A percentile compares a stretch with the other conserved stretches of the same genome.
These are phyloP conservation scores for Onygenales sp. DNA, from an alignment of 2,329 filamentous ascomycete species.

Conservation along the genomic window DNA sequence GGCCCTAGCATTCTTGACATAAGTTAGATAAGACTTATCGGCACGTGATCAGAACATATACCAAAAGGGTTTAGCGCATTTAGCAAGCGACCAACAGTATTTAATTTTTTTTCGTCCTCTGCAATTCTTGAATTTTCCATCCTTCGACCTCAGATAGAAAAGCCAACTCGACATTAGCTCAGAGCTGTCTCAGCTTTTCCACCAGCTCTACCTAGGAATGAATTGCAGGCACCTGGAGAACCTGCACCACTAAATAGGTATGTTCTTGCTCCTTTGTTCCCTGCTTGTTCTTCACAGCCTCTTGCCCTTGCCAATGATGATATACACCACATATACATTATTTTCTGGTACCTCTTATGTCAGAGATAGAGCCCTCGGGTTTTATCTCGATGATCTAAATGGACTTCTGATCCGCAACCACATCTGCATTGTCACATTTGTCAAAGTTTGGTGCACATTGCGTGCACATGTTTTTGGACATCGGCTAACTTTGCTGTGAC, in stretches of 20 bases:
- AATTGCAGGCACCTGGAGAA: too few relatives aligned
- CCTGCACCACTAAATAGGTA: not conserved
- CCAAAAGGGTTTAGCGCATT: too few relatives aligned
- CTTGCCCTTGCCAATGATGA: slow-evolving; percentile 51
- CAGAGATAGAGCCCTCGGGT: slow-evolving; percentile 42
- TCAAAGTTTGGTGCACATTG: not conserved
- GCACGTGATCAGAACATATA: too few relatives aligned
- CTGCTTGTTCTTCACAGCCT: slow-evolving; percentile 8
- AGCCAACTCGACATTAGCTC: too few relatives aligned
- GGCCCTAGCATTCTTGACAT: too few relatives aligned
- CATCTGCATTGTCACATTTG: not conserved
- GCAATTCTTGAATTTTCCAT: too few relatives aligned
- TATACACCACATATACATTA: slow-evolving; percentile 44
- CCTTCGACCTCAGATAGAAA: too few relatives aligned
- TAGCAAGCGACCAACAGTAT: too few relatives aligned
- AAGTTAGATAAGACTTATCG: too few relatives aligned
- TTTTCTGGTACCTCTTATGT: slow-evolving; percentile 96
- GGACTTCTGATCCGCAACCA: slow-evolving; percentile 58
- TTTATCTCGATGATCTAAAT: slow-evolving; percentile 61
- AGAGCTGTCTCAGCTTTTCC: too few relatives aligned
- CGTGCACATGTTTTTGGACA: not conserved
- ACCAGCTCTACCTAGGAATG: too few relatives aligned
- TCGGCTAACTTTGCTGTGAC: not conserved
- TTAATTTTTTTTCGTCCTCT: too few relatives aligned
- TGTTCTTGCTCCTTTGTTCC: slow-evolving; percentile 26